Conservation (phyloP, 2,329 filamentous ascomycete genomes). For the Mycogone perniciosa region DNA sequence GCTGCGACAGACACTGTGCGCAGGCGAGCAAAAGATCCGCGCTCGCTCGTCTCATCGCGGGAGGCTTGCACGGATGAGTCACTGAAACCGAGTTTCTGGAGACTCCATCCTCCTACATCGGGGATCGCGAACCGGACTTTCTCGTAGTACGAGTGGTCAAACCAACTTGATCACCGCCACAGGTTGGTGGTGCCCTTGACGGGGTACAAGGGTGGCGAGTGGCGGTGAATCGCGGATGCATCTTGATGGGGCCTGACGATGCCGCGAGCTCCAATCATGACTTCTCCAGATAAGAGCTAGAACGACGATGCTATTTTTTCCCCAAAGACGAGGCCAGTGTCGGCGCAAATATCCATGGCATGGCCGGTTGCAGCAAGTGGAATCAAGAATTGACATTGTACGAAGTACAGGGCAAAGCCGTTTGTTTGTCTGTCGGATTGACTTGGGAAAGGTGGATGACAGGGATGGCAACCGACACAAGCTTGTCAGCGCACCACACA, state of each 20-base stretch:
- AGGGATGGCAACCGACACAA: too few relatives aligned
- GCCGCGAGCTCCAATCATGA: constrained; percentile 4
- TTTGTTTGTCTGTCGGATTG: too few relatives aligned
- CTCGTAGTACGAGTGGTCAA: neutral
- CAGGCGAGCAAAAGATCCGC: constrained; percentile 4
- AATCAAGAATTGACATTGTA: too few relatives aligned
- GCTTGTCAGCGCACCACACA: too few relatives aligned
- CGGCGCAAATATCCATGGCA: too few relatives aligned
- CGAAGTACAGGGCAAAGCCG: too few relatives aligned
- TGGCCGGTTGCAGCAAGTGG: too few relatives aligned
- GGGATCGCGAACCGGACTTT: constrained; percentile 6
- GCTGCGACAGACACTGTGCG: neutral
- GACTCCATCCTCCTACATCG: constrained; percentile 6
- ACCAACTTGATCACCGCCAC: constrained; percentile 7
- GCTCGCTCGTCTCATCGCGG: constrained; percentile 7
- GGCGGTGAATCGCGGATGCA: constrained; percentile 12
- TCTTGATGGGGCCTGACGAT: constrained; percentile 4
- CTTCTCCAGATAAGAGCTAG: neutral
- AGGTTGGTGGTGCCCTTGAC: constrained; percentile 2
- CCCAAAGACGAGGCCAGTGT: too few relatives aligned
- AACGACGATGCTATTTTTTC: too few relatives aligned
- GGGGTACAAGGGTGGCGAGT: constrained; percentile 8
- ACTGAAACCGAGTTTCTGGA: constrained; percentile 7
- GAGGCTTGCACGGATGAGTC: constrained; percentile 10
- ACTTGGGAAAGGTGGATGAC: too few relatives aligned